Evolutionary conservation across 1,139 yeast species (phyloP), one percentile per base, ranked within the genome.

Genomic region (Arxiozyma heterogenica): DNA sequence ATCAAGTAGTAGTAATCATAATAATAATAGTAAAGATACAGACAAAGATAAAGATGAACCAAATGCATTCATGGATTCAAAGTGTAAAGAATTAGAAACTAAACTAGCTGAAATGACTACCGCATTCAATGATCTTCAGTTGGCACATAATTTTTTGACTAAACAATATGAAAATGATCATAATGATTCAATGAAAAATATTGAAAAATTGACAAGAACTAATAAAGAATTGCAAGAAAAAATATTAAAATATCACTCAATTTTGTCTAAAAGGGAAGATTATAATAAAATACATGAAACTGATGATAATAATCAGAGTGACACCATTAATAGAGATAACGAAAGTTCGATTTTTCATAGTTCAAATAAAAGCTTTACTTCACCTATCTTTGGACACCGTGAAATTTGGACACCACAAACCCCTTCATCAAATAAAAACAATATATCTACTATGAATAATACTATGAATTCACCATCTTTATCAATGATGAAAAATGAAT

Each of bases 61-160:
- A 12, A 30, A 20, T 46, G n/a, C 15, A 17, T 20, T 11, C 5
- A 34, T 15, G 23, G 48, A 54, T 23, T 21, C 47, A 8, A 27
- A 39, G 23, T 46, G 27, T n/a, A 42, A 27, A 20, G 51, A 39
- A 4, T 25, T 43, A 11, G 50, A 47, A 12, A 34, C n/a, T 1
- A 50, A 47, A 25, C 23, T 44, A 20, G 57, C 57, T 41, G 65
- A 61, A 21, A 53, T 63, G 34, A 59, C 62, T 45, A 64, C 66
- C 2, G 71, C 71, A 3, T 60, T 68, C 41, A 59, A 62, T 34
- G 72, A 69, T 56, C 53, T 69, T 39, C 67, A 68, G 54, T 53
- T 69, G 44, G 72, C 72, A 11, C 70, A 69, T 53, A 67, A 58
- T 49, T 69, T 67, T 48, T 51, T 69, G 49, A 68, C 70, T 7